phyloP scores from a whole-genome alignment of 305 asterid genomes.

The Rubia tinctorum region DNA sequence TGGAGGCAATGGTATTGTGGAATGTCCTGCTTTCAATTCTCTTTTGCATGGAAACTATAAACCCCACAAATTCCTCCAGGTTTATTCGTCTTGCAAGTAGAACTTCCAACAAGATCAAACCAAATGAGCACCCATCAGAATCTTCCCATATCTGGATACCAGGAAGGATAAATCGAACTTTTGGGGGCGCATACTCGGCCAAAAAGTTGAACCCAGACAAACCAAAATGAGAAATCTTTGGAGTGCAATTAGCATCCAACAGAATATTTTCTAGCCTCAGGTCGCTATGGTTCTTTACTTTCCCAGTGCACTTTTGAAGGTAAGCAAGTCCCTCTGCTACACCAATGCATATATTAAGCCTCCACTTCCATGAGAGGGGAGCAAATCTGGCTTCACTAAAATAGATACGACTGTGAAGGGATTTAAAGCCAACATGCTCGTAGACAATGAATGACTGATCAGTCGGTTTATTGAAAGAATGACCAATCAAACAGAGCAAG shows the following conservation, averaged over 20 bases:
- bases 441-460: background rate
- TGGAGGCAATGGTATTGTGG: background rate
- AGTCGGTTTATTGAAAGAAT: conserved; percentile 31
- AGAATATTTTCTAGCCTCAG: conserved; percentile 1
- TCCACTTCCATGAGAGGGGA: background rate
- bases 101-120: conserved; percentile 2
- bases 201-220: background rate
- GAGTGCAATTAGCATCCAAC: background rate
- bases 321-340: conserved; percentile 6
- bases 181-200: background rate
- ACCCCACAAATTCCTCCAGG: background rate
- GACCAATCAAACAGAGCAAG: conserved; percentile 11
- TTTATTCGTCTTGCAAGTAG: background rate
- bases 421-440: background rate
- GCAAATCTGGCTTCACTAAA: background rate
- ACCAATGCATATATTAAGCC: conserved; percentile 4
- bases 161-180: background rate
- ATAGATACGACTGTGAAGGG: background rate
- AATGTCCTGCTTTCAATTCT: conserved; percentile 2
- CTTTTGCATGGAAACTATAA: background rate
- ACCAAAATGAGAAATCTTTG: conserved; percentile 4
- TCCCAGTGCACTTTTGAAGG: conserved; percentile 3
- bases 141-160: background rate
- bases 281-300: background rate
- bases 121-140: conserved; percentile 1